Percentiles rank a stretch among this genome's conserved stretches.
Conservation (phyloP, 2,329 filamentous ascomycete genomes). For the Aspergillus tubingensis region DNA sequence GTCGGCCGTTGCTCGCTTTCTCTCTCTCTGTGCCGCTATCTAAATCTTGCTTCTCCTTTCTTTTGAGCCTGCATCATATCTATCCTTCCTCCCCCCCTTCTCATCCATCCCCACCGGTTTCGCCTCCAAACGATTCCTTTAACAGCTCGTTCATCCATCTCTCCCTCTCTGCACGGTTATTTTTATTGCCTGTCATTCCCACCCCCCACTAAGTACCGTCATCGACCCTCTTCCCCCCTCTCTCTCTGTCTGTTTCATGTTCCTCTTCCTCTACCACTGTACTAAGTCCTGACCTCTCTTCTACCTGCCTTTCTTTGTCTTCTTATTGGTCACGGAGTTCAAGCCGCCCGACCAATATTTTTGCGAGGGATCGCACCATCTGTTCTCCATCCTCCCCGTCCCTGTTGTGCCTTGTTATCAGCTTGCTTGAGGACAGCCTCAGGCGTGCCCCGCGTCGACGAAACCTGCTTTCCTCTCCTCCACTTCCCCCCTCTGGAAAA, state of each 20-base stretch:
- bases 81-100: not conserved
- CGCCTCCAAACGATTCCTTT: no score
- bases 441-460: conserved; percentile 19
- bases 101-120: no score
- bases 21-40: not conserved
- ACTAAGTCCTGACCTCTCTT: not conserved
- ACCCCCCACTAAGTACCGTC: no score
- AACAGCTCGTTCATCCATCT: no score
- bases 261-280: not conserved
- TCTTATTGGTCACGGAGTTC: not conserved
- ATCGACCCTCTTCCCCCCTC: not conserved
- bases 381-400: not conserved
- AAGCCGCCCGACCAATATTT: not conserved
- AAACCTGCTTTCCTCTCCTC: conserved; percentile 8
- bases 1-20: not conserved
- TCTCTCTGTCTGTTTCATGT: not conserved
- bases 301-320: not conserved
- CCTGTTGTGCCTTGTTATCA: conserved; percentile 7
- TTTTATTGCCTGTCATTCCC: no score
- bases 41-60: not conserved
- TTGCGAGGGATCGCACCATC: not conserved
- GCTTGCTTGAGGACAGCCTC: conserved; percentile 10
- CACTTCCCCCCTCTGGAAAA: not conserved
- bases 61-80: not conserved
- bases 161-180: no score